phyloP scores from a whole-genome alignment of 495 filamentous ascomycete species.

The Cercophora scortea region DNA sequence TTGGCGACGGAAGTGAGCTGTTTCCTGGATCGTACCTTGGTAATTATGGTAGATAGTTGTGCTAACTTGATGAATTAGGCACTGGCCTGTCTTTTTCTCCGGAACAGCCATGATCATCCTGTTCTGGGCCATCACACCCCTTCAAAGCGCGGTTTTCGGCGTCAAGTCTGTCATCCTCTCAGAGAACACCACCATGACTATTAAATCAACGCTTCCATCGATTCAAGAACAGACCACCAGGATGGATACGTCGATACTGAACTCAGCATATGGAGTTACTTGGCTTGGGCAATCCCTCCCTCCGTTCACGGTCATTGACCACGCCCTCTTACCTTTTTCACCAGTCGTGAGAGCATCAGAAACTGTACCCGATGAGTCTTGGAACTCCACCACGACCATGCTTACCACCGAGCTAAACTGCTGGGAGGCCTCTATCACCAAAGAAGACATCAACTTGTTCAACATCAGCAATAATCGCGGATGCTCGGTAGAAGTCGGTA shows the following conservation, averaged over 20 bases:
- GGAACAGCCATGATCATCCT: neutral
- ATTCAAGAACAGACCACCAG: conserved; percentile 28
- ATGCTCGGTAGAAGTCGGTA: neutral
- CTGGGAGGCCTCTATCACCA: conserved; percentile 13
- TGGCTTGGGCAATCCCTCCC: conserved; percentile 33
- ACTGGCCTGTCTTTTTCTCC: neutral
- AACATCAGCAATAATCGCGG: neutral
- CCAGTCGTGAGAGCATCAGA: neutral
- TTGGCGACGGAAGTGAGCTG: conserved; percentile 21
- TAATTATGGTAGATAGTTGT: too few relatives aligned
- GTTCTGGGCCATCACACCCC: neutral
- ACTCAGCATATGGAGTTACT: conserved; percentile 24
- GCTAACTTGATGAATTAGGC: neutral
- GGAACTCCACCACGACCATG: conserved; percentile 23
- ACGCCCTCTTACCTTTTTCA: neutral
- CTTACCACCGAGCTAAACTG: conserved; percentile 30
- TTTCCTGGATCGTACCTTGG: too few relatives aligned
- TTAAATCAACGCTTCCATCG: neutral
- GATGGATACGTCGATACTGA: conserved; percentile 21
- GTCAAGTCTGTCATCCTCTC: neutral
- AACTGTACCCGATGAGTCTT: conserved; percentile 16
- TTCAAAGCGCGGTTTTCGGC: neutral
- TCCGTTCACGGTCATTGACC: conserved; percentile 26
- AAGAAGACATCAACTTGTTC: neutral
- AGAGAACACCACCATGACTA: neutral